phyloP scores from a whole-genome alignment of 371 early-diverging fungal genomes.

The Syncephalastrum racemosum region DNA sequence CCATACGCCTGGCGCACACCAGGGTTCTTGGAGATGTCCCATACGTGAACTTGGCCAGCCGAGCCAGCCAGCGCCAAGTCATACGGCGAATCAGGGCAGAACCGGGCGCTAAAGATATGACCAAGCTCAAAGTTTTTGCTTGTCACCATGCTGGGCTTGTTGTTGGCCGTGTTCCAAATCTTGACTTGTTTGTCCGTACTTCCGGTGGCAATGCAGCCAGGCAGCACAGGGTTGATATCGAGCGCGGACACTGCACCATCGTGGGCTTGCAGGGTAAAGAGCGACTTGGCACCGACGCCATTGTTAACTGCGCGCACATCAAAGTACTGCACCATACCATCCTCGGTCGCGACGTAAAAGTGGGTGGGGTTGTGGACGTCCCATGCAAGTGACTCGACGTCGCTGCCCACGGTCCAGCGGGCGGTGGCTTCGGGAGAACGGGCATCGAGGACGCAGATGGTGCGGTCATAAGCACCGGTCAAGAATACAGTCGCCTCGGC shows the following conservation, averaged over 20 bases:
- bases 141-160: slow-evolving; percentile 75
- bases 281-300: slow-evolving; percentile 47
- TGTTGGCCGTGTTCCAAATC: slow-evolving; percentile 84
- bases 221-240: slow-evolving; percentile 77
- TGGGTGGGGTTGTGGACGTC: slow-evolving; percentile 76
- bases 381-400: slow-evolving; percentile 92
- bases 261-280: slow-evolving; percentile 92
- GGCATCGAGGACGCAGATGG: slow-evolving; percentile 84
- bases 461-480: slow-evolving; percentile 89
- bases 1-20: slow-evolving; percentile 75
- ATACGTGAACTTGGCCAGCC: slow-evolving; percentile 82
- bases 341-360: slow-evolving; percentile 84
- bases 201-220: slow-evolving; percentile 89
- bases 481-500: slow-evolving; percentile 82
- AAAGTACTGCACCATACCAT: slow-evolving; percentile 85
- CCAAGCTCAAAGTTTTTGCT: slow-evolving; percentile 84
- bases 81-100: slow-evolving; percentile 88
- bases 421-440: slow-evolving; percentile 70
- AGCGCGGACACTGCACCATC: slow-evolving; percentile 85
- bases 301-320: slow-evolving; percentile 69
- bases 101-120: slow-evolving; percentile 80
- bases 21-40: slow-evolving; percentile 89
- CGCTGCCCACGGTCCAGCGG: slow-evolving; percentile 69
- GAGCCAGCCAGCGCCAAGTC: slow-evolving; percentile 86
- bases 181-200: slow-evolving; percentile 88